phyloP scores from a whole-genome alignment of 73 alveolate species.

The Effrenium voratum region DNA sequence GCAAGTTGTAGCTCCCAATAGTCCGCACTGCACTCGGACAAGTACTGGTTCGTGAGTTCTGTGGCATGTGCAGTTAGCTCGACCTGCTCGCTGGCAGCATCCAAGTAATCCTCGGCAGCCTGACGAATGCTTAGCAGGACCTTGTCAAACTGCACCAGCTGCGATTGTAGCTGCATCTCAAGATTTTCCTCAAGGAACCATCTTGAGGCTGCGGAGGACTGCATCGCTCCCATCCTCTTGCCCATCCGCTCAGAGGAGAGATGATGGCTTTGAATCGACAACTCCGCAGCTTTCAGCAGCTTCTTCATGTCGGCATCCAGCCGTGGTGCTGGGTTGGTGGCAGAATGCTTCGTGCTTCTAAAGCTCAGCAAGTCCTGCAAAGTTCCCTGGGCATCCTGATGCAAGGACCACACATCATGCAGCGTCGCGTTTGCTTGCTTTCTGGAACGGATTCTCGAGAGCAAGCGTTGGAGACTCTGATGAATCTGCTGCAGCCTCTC shows the following conservation, averaged over 20 bases:
- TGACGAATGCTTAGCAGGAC: background rate
- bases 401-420: too few relatives aligned
- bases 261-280: background rate
- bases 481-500: too few relatives aligned
- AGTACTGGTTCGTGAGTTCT: background rate
- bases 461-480: too few relatives aligned
- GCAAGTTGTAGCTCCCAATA: slow-evolving; percentile 22
- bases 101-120: slow-evolving; percentile 9
- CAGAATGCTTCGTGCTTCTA: too few relatives aligned
- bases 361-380: too few relatives aligned
- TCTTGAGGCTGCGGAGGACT: too few relatives aligned
- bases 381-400: too few relatives aligned
- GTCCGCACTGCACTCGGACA: slow-evolving; percentile 25
- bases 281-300: background rate
- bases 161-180: background rate
- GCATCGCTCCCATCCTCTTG: too few relatives aligned
- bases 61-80: background rate
- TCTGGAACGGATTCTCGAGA: too few relatives aligned
- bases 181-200: too few relatives aligned
- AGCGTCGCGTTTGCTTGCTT: too few relatives aligned
- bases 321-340: too few relatives aligned
- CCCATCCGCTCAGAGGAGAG: background rate
- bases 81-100: background rate
- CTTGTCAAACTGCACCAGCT: slow-evolving; percentile 26
- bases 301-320: background rate